Base-by-base conservation (phyloP, 352 stramenopile genomes). In the Elongisporangium undulatum region DNA sequence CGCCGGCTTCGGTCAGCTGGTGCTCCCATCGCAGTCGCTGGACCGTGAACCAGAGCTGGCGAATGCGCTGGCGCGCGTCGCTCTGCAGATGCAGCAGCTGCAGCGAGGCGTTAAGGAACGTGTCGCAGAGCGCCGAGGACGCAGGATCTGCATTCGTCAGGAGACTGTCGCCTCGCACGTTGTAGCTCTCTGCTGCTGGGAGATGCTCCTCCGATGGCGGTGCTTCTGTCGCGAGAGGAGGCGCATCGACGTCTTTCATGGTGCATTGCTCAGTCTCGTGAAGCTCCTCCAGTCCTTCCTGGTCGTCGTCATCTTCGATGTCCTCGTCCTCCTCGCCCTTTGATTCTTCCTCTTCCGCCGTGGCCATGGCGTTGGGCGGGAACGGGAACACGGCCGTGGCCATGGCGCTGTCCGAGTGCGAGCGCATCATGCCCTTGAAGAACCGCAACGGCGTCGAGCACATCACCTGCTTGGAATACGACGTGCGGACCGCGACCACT, bases 1-100 rank as follows among this genome's bases (percentile, higher is more conserved):
- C 26, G 72, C 84, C 51, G 73, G 85, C 50, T 86, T 79, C 24
- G 80, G 77, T 15, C 85, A 94, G 67, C 87, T 75, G 13, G 66
- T 72, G 38, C 72, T 94, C n/a, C 63, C 66, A 69, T 7, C 75
- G 76, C 2, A 92, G 67, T 9, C 69, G 70, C 55, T 92, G 82
- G 15, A 87, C 64, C 12, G 70, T 75, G 45, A 72, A 74, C 80
- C 82, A 92, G 10, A 92, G 59, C 59, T 89, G 75, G 10, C 80
- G 78, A 0, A 90, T 63, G 51, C 67, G 69, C 53, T 89, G 75
- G 0, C 74, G 77, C 26, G 69, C 64, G 24, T 90, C 75, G 59
- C 77, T 82, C 23, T 92, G 84, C 8, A 85, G 53, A 56, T 90
- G 75, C 49, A 88, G 55, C 0, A 90, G 57, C 58, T 92, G 80